A percentile compares a stretch with the other conserved stretches of the same genome.
Evolutionary conservation across 352 stramenopile genomes (phyloP).

Genomic region (Phytophthora sansomeana): DNA sequence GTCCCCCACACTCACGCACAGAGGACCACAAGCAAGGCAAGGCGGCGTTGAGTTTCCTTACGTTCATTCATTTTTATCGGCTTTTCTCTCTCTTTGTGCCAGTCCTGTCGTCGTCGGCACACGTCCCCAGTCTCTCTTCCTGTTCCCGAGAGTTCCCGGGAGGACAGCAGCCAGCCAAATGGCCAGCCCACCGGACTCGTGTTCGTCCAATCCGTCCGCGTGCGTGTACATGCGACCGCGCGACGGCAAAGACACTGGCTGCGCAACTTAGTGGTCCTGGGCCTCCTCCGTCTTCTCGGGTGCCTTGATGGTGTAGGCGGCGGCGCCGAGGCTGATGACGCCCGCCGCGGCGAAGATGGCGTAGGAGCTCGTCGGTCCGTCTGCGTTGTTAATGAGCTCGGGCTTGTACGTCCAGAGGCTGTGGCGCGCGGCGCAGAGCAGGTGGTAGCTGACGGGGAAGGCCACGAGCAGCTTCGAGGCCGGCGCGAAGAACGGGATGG

Average conservation of each 20-base stretch:
- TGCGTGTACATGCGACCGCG: slow-evolving; percentile 1
- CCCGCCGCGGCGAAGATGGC: slow-evolving; percentile 59
- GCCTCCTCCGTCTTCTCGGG: slow-evolving; percentile 22
- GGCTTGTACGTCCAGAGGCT: slow-evolving; percentile 93
- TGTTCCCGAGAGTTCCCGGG: slow-evolving; percentile 7
- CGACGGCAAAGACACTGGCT: slow-evolving; percentile 2
- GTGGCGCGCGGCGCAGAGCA: slow-evolving; percentile 89
- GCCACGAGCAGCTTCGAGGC: slow-evolving; percentile 94
- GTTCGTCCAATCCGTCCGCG: slow-evolving; percentile 9
- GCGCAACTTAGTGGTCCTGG: slow-evolving; percentile 19
- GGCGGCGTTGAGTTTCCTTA: slow-evolving; percentile 12
- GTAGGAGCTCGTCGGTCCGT: slow-evolving; percentile 57
- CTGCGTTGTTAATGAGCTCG: slow-evolving; percentile 81
- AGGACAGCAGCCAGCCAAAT: too few species aligned
- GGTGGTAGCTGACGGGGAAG: slow-evolving; percentile 96
- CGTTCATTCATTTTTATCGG: slow-evolving; percentile 28
- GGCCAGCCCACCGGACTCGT: not conserved
- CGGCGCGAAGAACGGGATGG: slow-evolving; percentile 74
- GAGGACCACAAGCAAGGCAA: not conserved
- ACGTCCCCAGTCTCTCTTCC: slow-evolving; percentile 2
- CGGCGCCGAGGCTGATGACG: slow-evolving; percentile 54
- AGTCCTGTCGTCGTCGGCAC: not conserved
- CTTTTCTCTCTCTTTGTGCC: slow-evolving; percentile 9
- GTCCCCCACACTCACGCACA: not conserved
- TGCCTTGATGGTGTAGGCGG: slow-evolving; percentile 62